Conservation (phyloP, 2,329 filamentous ascomycete genomes). For the Ophiocordyceps sinensis region DNA sequence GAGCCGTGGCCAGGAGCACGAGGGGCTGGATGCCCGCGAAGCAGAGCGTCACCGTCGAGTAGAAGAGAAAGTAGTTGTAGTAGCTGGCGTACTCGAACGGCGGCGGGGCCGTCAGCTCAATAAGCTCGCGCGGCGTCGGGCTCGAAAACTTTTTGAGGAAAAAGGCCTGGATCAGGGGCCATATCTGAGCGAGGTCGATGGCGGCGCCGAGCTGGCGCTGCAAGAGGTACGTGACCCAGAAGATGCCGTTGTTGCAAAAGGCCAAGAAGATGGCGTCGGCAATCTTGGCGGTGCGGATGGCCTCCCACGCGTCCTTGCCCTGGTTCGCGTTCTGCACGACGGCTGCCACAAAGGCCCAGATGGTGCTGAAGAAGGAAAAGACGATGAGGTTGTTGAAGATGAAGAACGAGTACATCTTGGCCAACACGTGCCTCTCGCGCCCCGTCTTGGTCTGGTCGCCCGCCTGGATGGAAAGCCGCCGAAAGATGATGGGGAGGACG, state of each 20-base stretch:
- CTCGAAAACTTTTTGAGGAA: constrained; percentile 71
- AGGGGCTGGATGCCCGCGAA: constrained; percentile 79
- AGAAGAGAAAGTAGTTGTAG: constrained; percentile 97
- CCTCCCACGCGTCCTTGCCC: constrained; percentile 50
- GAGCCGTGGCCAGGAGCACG: constrained; percentile 67
- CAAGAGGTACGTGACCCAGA: constrained; percentile 88
- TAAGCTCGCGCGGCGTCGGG: constrained; percentile 80
- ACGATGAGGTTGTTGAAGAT: constrained; percentile 93
- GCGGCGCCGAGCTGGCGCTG: constrained; percentile 88
- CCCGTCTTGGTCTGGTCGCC: constrained; percentile 89
- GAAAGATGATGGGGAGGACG: constrained; percentile 79
- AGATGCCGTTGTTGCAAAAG: constrained; percentile 69
- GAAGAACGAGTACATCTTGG: constrained; percentile 89
- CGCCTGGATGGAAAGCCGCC: constrained; percentile 65
- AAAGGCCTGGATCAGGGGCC: constrained; percentile 72
- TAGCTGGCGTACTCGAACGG: constrained; percentile 91
- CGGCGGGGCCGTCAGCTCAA: constrained; percentile 83
- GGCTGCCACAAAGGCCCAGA: constrained; percentile 58
- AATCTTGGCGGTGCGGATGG: constrained; percentile 50
- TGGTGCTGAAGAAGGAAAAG: constrained; percentile 78
- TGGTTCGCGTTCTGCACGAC: constrained; percentile 45
- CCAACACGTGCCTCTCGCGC: constrained; percentile 78
- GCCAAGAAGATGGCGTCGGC: constrained; percentile 53
- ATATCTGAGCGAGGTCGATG: constrained; percentile 83
- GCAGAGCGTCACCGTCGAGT: constrained; percentile 74